Percentiles rank a stretch among this genome's conserved stretches.
These are phyloP conservation scores for Tephrocybe sp. DNA, from an alignment of 768 basidiomycete genomes.

Conservation along the genomic window DNA sequence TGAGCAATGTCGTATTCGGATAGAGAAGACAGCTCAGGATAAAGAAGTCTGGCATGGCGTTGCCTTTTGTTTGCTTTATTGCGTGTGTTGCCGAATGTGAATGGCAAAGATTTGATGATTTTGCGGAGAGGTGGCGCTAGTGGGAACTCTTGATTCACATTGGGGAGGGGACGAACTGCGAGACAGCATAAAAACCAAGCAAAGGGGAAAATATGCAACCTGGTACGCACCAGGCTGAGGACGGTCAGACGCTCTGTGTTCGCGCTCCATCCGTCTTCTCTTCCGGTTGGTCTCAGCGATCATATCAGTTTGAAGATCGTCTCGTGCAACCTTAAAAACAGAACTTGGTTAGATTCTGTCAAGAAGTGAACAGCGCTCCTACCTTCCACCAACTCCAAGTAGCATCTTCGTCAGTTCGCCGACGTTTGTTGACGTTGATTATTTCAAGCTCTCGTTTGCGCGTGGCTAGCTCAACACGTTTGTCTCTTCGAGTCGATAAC, in stretches of 20 bases:
- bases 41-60: slow-evolving; percentile 28
- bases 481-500: slow-evolving; percentile 73
- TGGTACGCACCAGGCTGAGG: slow-evolving; percentile 64
- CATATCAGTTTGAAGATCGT: slow-evolving; percentile 82
- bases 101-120: slow-evolving; percentile 59
- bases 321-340: slow-evolving; percentile 75
- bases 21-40: slow-evolving; percentile 47
- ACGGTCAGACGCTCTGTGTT: slow-evolving; percentile 75
- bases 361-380: slow-evolving; percentile 18
- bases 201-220: not conserved
- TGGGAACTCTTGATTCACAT: slow-evolving; percentile 46
- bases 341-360: slow-evolving; percentile 10
- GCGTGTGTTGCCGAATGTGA: slow-evolving; percentile 42
- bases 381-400: slow-evolving; percentile 95
- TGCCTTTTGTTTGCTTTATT: slow-evolving; percentile 22
- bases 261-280: slow-evolving; percentile 79
- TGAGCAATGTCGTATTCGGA: slow-evolving; percentile 44
- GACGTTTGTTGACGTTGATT: slow-evolving; percentile 55
- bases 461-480: slow-evolving; percentile 78
- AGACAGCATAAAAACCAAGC: slow-evolving; percentile 2
- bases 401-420: slow-evolving; percentile 67
- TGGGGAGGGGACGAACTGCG: slow-evolving; percentile 62
- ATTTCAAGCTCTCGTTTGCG: slow-evolving; percentile 69
- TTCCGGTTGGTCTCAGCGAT: slow-evolving; percentile 89
- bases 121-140: slow-evolving; percentile 64